Base-by-base conservation (phyloP, 805 yeast species). In the Teunomyces gatunensis region DNA sequence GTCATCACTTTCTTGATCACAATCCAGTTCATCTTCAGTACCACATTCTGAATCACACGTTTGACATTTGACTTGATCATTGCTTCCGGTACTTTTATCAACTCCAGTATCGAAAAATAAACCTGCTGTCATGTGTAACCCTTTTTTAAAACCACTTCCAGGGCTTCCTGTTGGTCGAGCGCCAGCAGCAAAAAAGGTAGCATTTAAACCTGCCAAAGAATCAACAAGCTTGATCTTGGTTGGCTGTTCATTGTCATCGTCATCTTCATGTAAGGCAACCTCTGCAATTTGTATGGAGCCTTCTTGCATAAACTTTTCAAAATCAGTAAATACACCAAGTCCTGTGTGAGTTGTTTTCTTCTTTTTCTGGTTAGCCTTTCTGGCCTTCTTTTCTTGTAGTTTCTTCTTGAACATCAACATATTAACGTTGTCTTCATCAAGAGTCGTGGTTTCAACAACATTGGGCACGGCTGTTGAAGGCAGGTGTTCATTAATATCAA, bases 71-170 rank as follows among this genome's bases (percentile, higher is more conserved):
- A 34, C 30, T 11, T 34, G 25, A 12, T 23, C 35, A 18, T 37
- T 33, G 18, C 32, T 41, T 25, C 27, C 27, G 30, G 17, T 29
- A n/a, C 21, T 37, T 18, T 34, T 32, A 23, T 36, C 36, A 39
- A 37, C 29, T 3, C 50, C 50, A 27, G 44, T 44, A 25, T 47
- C 47, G 25, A 47, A 43, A 35, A 47, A 47, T 11, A 47, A 17
- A n/a, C 50, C 50, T 4, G 50, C 36, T 32, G 41, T 44, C 15
- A 46, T 46, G 21, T 44, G 50, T 41, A 44, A 44, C 29, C 45
- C 45, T 23, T 47, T 43, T 21, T 44, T 34, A 11, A 37, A 29
- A 32, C 42, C 36, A 9, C 10, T 23, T 21, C 34, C 34, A 11
- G 34, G 34, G 13, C 18, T 32, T n/a, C 18, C 17, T n/a, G 34